These are phyloP conservation scores for Dactylellina cionopaga DNA, from an alignment of 2,329 filamentous ascomycete species.

Conservation along the genomic window DNA sequence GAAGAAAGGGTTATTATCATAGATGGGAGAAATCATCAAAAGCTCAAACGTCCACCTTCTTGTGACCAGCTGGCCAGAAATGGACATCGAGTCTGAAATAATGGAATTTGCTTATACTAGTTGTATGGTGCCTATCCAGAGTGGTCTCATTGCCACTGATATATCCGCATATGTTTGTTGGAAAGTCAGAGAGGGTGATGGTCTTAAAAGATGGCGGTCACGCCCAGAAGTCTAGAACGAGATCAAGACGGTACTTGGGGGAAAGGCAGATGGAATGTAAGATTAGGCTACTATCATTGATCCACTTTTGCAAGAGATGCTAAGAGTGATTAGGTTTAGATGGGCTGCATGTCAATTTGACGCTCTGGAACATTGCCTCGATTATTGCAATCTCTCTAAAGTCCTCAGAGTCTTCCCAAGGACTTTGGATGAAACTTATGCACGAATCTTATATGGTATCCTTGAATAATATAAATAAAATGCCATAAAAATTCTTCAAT, in stretches of 20 bases:
- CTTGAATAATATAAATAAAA: slow-evolving; percentile 33
- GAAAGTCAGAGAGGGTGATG: slow-evolving; percentile 51
- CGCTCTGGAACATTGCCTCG: slow-evolving; percentile 53
- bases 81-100: background rate
- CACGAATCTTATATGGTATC: slow-evolving; percentile 56
- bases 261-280: no score
- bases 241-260: no score
- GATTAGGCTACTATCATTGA: no score
- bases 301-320: no score
- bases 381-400: slow-evolving; percentile 19
- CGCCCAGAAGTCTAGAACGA: slow-evolving; percentile 51
- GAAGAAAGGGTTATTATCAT: background rate
- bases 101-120: background rate
- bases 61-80: background rate
- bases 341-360: no score
- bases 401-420: slow-evolving; percentile 52
- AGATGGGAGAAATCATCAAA: background rate
- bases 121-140: background rate
- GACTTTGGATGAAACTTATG: slow-evolving; percentile 55
- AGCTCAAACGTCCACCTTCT: background rate
- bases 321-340: no score
- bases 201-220: slow-evolving; percentile 55
- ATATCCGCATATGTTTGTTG: background rate
- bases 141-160: background rate
- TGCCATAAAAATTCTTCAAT: slow-evolving; percentile 57